A percentile compares a stretch with the other conserved stretches of the same genome.
Evolutionary conservation across 139 green algal genomes (phyloP).

Genomic region (Desmodesmus armatus): DNA sequence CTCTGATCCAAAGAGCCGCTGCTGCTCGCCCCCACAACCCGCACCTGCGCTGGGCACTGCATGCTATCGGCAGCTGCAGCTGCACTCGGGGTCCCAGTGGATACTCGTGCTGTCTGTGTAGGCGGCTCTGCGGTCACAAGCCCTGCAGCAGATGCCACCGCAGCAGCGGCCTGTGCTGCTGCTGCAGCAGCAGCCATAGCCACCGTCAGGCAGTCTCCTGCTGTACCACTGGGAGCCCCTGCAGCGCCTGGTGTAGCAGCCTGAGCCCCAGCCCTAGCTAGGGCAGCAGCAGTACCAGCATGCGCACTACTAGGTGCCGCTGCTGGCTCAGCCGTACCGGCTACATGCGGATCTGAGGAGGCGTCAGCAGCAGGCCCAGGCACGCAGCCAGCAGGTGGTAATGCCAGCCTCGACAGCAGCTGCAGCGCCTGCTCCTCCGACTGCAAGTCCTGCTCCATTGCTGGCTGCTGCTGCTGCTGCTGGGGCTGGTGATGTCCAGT

Average conservation of each 20-base stretch:
- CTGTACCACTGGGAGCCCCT: background rate
- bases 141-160: constrained; percentile 2
- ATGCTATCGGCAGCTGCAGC: background rate
- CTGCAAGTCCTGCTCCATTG: background rate
- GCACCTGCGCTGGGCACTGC: background rate
- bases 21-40: background rate
- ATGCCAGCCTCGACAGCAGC: constrained; percentile 12
- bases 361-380: background rate
- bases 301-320: background rate
- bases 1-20: background rate
- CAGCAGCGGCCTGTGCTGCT: constrained; percentile 28
- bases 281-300: constrained; percentile 5
- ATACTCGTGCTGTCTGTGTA: background rate
- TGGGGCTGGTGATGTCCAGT: background rate
- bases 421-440: constrained; percentile 34
- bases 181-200: constrained; percentile 33
- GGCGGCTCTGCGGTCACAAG: background rate
- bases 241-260: background rate
- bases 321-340: background rate
- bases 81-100: background rate
- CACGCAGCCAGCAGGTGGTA: background rate
- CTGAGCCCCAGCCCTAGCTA: background rate
- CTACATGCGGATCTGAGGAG: background rate
- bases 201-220: constrained; percentile 1
- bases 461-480: background rate